A percentile compares a stretch with the other conserved stretches of the same genome.
Evolutionary conservation across 257 asterid genomes (phyloP).

Genomic region (Fraxinus pennsylvanica): DNA sequence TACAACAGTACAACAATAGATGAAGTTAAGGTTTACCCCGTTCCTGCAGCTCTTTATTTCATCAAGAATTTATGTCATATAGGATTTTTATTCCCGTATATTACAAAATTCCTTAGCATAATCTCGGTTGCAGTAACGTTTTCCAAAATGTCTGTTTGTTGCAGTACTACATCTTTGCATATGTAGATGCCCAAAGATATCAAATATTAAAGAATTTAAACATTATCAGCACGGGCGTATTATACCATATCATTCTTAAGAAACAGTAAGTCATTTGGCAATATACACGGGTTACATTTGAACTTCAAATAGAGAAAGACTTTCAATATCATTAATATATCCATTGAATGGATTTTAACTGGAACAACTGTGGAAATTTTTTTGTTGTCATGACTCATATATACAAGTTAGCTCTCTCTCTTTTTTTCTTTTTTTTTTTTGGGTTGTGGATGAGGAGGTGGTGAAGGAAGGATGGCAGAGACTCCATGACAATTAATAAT

Average conservation of each 20-base stretch:
- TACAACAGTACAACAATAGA: constrained; percentile 83
- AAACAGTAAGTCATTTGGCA: background rate
- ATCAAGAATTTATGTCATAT: constrained; percentile 94
- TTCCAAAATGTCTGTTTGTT: constrained; percentile 31
- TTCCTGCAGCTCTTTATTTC: constrained; percentile 94
- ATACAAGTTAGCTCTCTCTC: background rate
- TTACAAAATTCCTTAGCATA: background rate
- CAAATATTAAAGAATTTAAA: too few relatives aligned
- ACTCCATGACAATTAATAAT: background rate
- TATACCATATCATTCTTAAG: too few relatives aligned
- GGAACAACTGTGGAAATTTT: background rate
- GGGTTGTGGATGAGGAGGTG: constrained; percentile 22
- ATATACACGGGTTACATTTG: constrained; percentile 19
- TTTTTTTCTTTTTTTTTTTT: too few relatives aligned
- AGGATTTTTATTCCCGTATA: constrained; percentile 28
- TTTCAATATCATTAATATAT: constrained; percentile 5
- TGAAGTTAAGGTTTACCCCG: constrained; percentile 92
- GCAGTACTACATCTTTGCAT: too few relatives aligned
- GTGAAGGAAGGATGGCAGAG: constrained; percentile 2
- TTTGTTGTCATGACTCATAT: constrained; percentile 14
- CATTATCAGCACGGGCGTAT: too few relatives aligned
- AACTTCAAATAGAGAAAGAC: constrained; percentile 14
- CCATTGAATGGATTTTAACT: constrained; percentile 1
- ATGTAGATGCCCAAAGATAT: too few relatives aligned
- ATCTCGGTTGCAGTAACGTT: constrained; percentile 12